Percentiles rank a stretch among this genome's conserved stretches.
phyloP scores from a whole-genome alignment of 257 asterid genomes.

The Thymus mandschuricus region DNA sequence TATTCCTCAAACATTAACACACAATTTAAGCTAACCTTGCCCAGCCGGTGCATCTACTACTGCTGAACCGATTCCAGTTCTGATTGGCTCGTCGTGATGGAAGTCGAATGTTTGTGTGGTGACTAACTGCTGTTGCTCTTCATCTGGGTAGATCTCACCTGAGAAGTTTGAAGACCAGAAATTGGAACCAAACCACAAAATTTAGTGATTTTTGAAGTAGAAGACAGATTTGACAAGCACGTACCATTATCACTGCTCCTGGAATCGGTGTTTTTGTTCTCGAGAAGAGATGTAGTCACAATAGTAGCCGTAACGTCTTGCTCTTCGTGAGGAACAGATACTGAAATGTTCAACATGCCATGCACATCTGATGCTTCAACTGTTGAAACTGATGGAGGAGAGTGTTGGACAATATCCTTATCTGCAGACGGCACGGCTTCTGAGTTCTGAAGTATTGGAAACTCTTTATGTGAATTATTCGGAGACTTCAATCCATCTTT shows the following conservation, averaged over 20 bases:
- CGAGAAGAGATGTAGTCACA: constrained; percentile 38
- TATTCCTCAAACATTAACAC: no score
- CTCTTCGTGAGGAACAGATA: constrained; percentile 48
- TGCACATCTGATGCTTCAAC: constrained; percentile 34
- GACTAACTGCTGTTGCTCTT: constrained; percentile 46
- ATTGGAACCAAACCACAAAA: neutral
- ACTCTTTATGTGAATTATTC: constrained; percentile 44
- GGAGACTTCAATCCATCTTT: constrained; percentile 50
- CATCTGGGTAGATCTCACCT: constrained; percentile 42
- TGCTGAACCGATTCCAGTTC: constrained; percentile 33
- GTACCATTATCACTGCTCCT: constrained; percentile 37
- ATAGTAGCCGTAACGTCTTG: constrained; percentile 40
- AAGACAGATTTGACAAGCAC: neutral
- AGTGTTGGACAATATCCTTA: constrained; percentile 33
- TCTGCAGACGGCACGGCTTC: constrained; percentile 41
- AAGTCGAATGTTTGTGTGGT: constrained; percentile 39
- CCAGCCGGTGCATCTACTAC: constrained; percentile 33
- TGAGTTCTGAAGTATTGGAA: constrained; percentile 32
- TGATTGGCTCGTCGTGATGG: constrained; percentile 45
- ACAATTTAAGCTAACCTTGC: constrained; percentile 49
- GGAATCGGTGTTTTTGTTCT: constrained; percentile 35
- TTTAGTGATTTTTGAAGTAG: neutral
- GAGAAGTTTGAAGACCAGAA: constrained; percentile 13
- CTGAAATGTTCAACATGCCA: constrained; percentile 39
- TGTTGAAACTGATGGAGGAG: constrained; percentile 37